Base-by-base conservation (phyloP, 768 basidiomycete genomes). In the Boletus edulis region DNA sequence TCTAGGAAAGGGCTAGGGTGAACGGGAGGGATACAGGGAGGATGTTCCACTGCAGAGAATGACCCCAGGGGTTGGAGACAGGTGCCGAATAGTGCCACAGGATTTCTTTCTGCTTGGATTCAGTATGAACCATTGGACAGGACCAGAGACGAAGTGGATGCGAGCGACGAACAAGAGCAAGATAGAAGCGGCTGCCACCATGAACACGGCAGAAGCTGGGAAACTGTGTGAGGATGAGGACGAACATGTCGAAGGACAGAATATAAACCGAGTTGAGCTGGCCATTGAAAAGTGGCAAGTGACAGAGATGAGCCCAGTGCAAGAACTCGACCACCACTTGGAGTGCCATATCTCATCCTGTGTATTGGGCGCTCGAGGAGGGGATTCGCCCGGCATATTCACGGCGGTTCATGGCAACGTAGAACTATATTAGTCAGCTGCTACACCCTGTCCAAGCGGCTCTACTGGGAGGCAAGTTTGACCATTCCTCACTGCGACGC, bases 161-260 rank as follows among this genome's bases (percentile, higher is more conserved):
- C 69, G 70, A 17, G 70, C 69, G 49, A 72, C 52, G 31, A 71
- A 43, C n/a, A 71, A 18, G 51, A 72, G 63, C 14, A 72, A n/a
- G 13, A 59, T 31, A 13, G 69, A 72, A 6, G 62, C 61, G 8
- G 62, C 56, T 18, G 65, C 67, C 1, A 71, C 70, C 67, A 72
- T 68, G 59, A 71, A 69, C 13, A 72, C 46, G 52, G 67, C 49
- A 11, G 69, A 72, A 55, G 45, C 58, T 59, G 42, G 69, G 69
- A n/a, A 61, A 68, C 55, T 67, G 67, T 46, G 69, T 60, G 27
- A 56, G 62, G 47, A 72, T 61, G 54, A 72, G 69, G 46, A 71
- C 67, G 32, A 67, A 69, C 69, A 71, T 71, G 52, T 51, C 53
- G 42, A 22, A 20, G 42, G 9, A 38, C 18, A 29, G 51, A 46